Evolutionary conservation across 1,284 basidiomycete species (phyloP), one percentile per base, ranked within the genome.

Genomic region (Ustilago tritici): DNA sequence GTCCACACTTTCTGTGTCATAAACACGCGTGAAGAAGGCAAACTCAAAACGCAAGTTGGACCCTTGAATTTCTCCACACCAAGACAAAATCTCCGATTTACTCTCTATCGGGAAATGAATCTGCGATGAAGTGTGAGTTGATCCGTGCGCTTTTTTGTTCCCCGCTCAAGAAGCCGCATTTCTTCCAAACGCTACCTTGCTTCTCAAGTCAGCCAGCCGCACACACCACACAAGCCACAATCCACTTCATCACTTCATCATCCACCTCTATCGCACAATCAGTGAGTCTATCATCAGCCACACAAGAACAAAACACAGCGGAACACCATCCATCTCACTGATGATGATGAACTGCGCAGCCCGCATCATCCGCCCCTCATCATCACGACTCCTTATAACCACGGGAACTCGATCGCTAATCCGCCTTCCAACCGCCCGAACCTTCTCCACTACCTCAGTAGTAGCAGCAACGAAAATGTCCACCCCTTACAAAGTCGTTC

Each of bases 401-500:
- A 14, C 49, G 11, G 31, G 15, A 14, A 19, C 49, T 23, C 49
- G 28, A 50, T 41, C 49, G 54, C 68, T 72, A 56, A 71, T 63
- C 5, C 40, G 52, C 38, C 49, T 35, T 17, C 46, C n/a, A 3
- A 11, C 49, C 38, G 9, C 19, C 31, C 65, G 58, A 31, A 19
- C 14, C 28, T 35, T 64, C 15, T 63, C 61, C 35, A 65, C 19
- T 47, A 54, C 63, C 12, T 52, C 52, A 58, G 41, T 50, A 35
- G 50, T 34, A 28, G 23, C 23, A 28, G 23, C 23, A 28, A 28
- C 23, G 2, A 28, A 28, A 49, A 72, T 70, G 70, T 70, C 75
- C 64, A 64, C 76, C 35, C 67, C 79, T 15, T 85, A 85, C 83
- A 75, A 84, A 75, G 77, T 79, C 52, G 74, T 84, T 47, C 62